phyloP scores from a whole-genome alignment of 345 rosid species.

The Gossypium mustelinum region DNA sequence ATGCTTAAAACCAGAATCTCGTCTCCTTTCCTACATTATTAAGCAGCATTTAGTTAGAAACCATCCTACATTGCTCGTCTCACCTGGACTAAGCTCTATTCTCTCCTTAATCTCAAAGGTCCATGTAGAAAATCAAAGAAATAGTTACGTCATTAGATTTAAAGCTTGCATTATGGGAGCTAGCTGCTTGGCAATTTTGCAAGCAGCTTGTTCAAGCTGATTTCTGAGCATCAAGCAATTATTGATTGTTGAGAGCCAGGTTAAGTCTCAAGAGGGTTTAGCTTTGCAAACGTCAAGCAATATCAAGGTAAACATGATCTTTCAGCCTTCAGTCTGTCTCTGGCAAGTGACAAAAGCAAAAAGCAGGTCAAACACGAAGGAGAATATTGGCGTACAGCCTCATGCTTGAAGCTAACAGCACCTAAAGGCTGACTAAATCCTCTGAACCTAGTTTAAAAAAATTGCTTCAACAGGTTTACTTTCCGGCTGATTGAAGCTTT shows the following conservation, averaged over 20 bases:
- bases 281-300: not conserved
- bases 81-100: not conserved
- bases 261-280: not conserved
- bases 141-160: not conserved
- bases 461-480: not conserved
- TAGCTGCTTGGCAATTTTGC: not conserved
- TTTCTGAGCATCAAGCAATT: not conserved
- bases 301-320: not conserved
- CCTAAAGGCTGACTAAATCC: not conserved
- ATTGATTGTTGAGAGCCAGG: not conserved
- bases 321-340: not conserved
- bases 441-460: not conserved
- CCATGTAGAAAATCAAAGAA: not conserved
- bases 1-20: not conserved
- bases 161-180: not conserved
- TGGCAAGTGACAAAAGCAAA: not conserved
- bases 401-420: not conserved
- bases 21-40: not conserved
- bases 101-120: not conserved
- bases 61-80: not conserved
- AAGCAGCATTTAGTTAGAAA: not conserved
- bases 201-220: not conserved
- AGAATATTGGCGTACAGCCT: not conserved
- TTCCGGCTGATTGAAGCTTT: constrained; percentile 2
- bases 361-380: too few relatives aligned